phyloP scores from a whole-genome alignment of 129 eudicot genomes.

The Daucus carota region DNA sequence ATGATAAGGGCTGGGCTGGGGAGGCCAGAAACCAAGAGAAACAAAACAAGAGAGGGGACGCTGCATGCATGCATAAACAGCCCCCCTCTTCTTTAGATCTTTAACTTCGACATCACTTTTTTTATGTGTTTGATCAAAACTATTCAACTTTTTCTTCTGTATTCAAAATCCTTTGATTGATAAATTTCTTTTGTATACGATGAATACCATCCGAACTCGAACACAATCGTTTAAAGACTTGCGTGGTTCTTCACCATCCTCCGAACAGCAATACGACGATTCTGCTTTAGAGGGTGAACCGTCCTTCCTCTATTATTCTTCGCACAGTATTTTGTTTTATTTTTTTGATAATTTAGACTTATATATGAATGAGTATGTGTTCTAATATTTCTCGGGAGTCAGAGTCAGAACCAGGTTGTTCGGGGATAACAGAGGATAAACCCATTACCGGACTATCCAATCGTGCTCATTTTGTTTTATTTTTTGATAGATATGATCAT shows the following conservation, averaged over 20 bases:
- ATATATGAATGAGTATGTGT: too few species aligned
- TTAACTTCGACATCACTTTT: neutral
- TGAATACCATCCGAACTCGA: slow-evolving; percentile 23
- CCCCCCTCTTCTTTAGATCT: slow-evolving; percentile 32
- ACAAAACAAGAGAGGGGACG: slow-evolving; percentile 17
- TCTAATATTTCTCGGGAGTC: too few species aligned
- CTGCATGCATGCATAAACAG: slow-evolving; percentile 15
- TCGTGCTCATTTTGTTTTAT: too few species aligned
- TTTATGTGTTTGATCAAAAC: neutral
- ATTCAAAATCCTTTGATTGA: neutral
- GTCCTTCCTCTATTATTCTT: neutral
- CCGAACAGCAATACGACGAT: slow-evolving; percentile 26
- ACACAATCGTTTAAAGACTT: slow-evolving; percentile 24
- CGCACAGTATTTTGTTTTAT: too few species aligned
- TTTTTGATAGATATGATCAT: too few species aligned
- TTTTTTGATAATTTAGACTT: too few species aligned
- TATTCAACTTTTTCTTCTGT: neutral
- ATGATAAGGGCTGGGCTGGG: neutral
- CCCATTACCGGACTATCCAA: too few species aligned
- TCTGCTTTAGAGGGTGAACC: slow-evolving; percentile 44
- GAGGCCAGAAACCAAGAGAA: neutral
- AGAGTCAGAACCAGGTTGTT: too few species aligned
- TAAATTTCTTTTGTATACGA: slow-evolving; percentile 8
- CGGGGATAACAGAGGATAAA: too few species aligned
- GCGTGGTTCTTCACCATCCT: neutral